Conservation (phyloP, 768 basidiomycete genomes). For the Scleroderma bovista region DNA sequence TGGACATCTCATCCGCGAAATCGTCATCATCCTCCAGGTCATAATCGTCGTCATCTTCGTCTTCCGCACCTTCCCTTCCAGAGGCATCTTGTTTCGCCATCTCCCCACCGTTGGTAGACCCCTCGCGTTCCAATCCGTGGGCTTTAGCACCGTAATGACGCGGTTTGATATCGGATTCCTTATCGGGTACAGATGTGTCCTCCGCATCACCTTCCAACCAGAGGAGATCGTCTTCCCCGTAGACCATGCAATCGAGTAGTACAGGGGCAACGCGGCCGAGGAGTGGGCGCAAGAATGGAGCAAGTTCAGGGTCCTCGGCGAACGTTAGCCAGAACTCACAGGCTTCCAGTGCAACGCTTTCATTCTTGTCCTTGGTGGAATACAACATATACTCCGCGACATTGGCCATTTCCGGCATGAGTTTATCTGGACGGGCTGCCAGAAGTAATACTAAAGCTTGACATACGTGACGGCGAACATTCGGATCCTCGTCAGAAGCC, state of each 20-base stretch:
- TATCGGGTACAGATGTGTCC: constrained; percentile 87
- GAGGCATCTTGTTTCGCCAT: constrained; percentile 51
- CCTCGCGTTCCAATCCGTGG: constrained; percentile 79
- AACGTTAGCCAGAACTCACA: constrained; percentile 99
- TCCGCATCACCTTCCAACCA: constrained; percentile 92
- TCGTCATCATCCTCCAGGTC: constrained; percentile 79
- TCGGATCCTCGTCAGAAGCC: constrained; percentile 90
- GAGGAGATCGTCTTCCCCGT: constrained; percentile 92
- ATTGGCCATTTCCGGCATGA: constrained; percentile 91
- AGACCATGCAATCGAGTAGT: constrained; percentile 95
- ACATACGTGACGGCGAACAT: constrained; percentile 92
- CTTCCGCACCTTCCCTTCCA: constrained; percentile 76
- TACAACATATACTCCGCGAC: constrained; percentile 99
- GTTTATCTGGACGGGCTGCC: constrained; percentile 89
- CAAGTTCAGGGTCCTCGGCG: constrained; percentile 89
- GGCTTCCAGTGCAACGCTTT: constrained; percentile 93
- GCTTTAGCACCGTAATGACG: constrained; percentile 83
- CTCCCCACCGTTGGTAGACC: constrained; percentile 32
- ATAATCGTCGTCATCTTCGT: constrained; percentile 85
- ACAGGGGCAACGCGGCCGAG: constrained; percentile 91
- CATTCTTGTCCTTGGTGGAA: constrained; percentile 96
- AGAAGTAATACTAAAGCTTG: constrained; percentile 91
- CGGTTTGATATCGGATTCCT: constrained; percentile 94
- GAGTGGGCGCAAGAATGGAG: constrained; percentile 77
- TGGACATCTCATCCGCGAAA: constrained; percentile 94